phyloP scores from a whole-genome alignment of 179 eudicot genomes.

The Patellifolia procumbens region DNA sequence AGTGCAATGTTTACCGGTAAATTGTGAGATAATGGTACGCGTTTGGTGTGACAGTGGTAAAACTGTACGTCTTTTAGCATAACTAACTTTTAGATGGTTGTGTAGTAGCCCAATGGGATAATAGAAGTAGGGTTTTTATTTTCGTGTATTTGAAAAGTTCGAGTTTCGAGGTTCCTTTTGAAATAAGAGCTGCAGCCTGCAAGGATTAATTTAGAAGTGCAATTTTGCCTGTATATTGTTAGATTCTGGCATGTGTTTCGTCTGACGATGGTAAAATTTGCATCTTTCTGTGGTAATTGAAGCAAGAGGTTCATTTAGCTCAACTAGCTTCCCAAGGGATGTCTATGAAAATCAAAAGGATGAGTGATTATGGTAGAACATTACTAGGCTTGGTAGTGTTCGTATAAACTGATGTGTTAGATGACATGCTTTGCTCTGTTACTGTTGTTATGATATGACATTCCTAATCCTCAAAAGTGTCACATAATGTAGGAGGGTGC shows the following conservation, averaged over 20 bases:
- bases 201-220: not conserved
- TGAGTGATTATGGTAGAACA: not conserved
- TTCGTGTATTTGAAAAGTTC: not conserved
- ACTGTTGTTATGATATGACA: not conserved
- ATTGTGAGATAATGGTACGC: too few species aligned
- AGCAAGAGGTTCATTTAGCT: not conserved
- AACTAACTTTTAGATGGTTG: too few species aligned
- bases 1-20: too few species aligned
- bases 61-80: too few species aligned
- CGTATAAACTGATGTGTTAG: not conserved
- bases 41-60: too few species aligned
- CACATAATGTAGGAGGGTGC: slow-evolving; percentile 70
- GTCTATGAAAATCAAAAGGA: too few species aligned
- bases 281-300: not conserved
- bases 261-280: not conserved
- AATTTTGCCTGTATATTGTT: not conserved
- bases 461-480: not conserved
- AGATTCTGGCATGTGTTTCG: not conserved
- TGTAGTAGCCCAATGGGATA: too few species aligned
- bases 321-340: not conserved
- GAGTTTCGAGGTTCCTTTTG: not conserved
- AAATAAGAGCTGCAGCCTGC: not conserved
- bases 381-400: not conserved
- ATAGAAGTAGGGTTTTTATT: not conserved
- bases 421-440: too few species aligned